phyloP scores from a whole-genome alignment of 2,329 filamentous ascomycete genomes.

The Colletotrichum tofieldiae region DNA sequence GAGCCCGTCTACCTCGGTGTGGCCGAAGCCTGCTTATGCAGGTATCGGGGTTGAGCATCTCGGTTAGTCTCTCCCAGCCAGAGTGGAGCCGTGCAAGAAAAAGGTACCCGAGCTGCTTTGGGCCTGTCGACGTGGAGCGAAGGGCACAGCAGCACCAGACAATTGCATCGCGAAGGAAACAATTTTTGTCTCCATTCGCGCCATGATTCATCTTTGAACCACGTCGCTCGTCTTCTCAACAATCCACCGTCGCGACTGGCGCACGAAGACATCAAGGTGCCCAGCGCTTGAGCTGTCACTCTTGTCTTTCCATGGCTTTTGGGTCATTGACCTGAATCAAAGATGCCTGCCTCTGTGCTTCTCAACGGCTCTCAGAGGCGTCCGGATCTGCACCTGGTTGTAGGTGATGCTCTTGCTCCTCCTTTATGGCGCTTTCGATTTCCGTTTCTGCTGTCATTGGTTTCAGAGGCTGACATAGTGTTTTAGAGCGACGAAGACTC shows the following conservation, averaged over 20 bases:
- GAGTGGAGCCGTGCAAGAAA: neutral
- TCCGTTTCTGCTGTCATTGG: neutral
- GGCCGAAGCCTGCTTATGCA: neutral
- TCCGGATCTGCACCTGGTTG: conserved; percentile 66
- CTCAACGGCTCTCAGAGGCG: conserved; percentile 58
- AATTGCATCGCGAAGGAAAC: conserved; percentile 3
- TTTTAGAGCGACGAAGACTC: conserved; percentile 86
- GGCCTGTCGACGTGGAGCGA: neutral
- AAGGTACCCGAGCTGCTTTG: neutral
- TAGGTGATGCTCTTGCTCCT: conserved; percentile 50
- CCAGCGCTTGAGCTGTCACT: neutral
- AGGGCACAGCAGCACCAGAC: neutral
- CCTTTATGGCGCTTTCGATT: neutral
- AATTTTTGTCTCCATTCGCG: conserved; percentile 2
- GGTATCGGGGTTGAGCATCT: neutral
- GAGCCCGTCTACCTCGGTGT: neutral
- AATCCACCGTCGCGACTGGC: neutral
- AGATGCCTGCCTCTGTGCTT: conserved; percentile 42
- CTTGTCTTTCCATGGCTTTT: conserved; percentile 24
- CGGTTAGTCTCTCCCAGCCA: neutral
- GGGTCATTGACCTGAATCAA: conserved; percentile 25
- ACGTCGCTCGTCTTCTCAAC: neutral
- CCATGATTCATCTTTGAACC: conserved; percentile 13
- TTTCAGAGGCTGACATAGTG: conserved; percentile 48
- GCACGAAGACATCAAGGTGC: conserved; percentile 4